These are phyloP conservation scores for Endotrypanum monterogeii DNA, from an alignment of 208 protist species.

Conservation along the genomic window DNA sequence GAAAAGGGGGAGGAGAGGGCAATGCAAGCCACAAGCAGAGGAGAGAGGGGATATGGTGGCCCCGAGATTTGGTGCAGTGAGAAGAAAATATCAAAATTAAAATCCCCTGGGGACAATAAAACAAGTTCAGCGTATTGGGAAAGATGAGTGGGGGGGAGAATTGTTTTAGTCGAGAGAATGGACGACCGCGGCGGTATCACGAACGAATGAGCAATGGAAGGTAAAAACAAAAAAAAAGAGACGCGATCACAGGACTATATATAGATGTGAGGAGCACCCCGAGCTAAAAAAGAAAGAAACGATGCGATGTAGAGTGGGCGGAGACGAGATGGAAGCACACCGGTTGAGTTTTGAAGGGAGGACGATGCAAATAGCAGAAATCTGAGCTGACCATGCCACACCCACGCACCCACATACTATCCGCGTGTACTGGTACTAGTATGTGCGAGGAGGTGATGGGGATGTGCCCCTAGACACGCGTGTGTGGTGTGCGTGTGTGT, in stretches of 20 bases:
- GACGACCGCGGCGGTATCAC: neutral
- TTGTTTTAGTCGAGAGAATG: too few relatives aligned
- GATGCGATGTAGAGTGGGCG: too few relatives aligned
- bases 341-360: too few relatives aligned
- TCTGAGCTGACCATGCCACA: too few relatives aligned
- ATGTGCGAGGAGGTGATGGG: neutral
- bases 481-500: too few relatives aligned
- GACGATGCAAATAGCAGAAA: too few relatives aligned
- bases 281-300: neutral
- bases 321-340: too few relatives aligned
- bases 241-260: neutral
- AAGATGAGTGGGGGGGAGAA: too few relatives aligned
- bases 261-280: too few relatives aligned
- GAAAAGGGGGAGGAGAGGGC: neutral
- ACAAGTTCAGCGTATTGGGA: too few relatives aligned
- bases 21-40: neutral
- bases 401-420: neutral
- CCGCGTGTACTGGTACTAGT: neutral
- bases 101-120: neutral
- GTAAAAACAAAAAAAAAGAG: neutral
- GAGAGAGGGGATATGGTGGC: neutral
- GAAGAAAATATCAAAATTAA: too few relatives aligned
- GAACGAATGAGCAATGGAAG: conserved; percentile 1
- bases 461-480: neutral
- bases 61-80: too few relatives aligned